Conservation (phyloP, 2,329 filamentous ascomycete genomes). For the Myriangium duriaei region DNA sequence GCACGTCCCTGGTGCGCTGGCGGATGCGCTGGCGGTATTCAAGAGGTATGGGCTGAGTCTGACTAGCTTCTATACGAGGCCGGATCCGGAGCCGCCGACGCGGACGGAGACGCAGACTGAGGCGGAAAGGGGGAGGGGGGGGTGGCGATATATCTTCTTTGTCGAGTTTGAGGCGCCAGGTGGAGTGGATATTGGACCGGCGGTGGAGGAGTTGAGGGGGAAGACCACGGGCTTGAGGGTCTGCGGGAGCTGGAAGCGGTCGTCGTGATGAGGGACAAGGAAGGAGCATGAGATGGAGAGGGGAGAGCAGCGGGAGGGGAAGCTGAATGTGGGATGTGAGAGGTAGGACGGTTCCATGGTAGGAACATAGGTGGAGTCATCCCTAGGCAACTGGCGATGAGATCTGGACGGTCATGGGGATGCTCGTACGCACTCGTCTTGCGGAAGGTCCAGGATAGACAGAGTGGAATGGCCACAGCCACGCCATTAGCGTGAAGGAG, state of each 20-base stretch:
- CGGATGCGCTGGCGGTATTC: conserved; percentile 70
- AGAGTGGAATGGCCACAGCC: too few species aligned
- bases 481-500: too few species aligned
- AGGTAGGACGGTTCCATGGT: too few species aligned
- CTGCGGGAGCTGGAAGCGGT: conserved; percentile 23
- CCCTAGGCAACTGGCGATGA: too few species aligned
- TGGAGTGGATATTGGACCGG: conserved; percentile 40
- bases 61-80: conserved; percentile 80
- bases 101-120: neutral
- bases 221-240: conserved; percentile 54
- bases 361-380: conserved; percentile 3
- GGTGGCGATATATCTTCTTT: conserved; percentile 89
- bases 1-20: conserved; percentile 72
- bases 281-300: too few species aligned
- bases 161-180: conserved; percentile 62
- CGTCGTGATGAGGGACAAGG: too few species aligned
- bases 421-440: too few species aligned
- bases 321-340: too few species aligned
- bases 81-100: conserved; percentile 51
- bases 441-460: too few species aligned
- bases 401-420: too few species aligned
- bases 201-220: conserved; percentile 44
- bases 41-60: conserved; percentile 61
- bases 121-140: too few species aligned
- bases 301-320: too few species aligned